phyloP scores from a whole-genome alignment of 768 basidiomycete species.

The Kwoniella bestiolae region DNA sequence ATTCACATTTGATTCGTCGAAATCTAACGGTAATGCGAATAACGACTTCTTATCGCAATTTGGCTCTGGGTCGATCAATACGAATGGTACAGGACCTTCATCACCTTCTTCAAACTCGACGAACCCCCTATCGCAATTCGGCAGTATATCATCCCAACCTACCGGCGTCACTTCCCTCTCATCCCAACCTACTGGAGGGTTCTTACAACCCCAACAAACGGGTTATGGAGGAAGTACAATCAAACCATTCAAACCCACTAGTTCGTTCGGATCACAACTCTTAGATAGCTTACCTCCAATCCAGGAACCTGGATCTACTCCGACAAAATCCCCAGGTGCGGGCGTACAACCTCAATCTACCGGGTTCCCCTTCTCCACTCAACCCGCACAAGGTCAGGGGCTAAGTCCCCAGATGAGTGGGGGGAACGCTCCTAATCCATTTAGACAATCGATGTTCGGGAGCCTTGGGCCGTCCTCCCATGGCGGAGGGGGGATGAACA shows the following conservation, averaged over 20 bases:
- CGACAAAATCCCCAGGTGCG: neutral
- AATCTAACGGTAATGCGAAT: constrained; percentile 9
- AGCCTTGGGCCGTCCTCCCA: neutral
- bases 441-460: constrained; percentile 28
- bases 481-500: constrained; percentile 1
- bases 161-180: constrained; percentile 26
- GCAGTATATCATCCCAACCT: constrained; percentile 57
- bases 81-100: no score
- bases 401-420: constrained; percentile 29
- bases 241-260: constrained; percentile 81
- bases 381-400: neutral
- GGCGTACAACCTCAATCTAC: constrained; percentile 30
- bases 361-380: constrained; percentile 35
- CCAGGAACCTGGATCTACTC: constrained; percentile 57
- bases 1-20: constrained; percentile 36
- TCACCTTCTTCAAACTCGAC: constrained; percentile 19
- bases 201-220: constrained; percentile 62
- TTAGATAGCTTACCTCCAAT: constrained; percentile 76
- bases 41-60: constrained; percentile 38
- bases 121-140: constrained; percentile 62
- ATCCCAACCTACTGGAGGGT: constrained; percentile 26
- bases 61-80: constrained; percentile 24
- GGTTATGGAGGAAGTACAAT: constrained; percentile 64
- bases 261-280: constrained; percentile 76
- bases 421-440: constrained; percentile 30